Base-by-base conservation (phyloP, 1,284 basidiomycete genomes). In the Cerrena zonata region DNA sequence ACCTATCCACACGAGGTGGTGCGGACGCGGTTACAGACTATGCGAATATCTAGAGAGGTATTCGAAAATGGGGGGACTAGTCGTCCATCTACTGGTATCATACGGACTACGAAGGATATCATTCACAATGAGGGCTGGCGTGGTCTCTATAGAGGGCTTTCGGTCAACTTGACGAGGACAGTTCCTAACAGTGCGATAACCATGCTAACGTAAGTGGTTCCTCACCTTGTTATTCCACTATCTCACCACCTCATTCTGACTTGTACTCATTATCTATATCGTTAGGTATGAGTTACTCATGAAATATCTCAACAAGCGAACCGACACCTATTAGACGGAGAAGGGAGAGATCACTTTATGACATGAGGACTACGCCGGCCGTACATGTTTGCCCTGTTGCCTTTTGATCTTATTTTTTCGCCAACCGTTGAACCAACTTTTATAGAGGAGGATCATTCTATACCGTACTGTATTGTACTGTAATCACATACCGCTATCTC, bases 1-100 rank as follows among this genome's bases (percentile, higher is more conserved):
- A 97, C 94, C 25, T 97, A 97, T 68, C 94, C 94, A 0, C 94
- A 97, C 67, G 94, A 97, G 69, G 94, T 97, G 39, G 78, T 97
- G 18, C 87, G 94, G 10, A 97, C 94, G 23, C 82, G 93, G 4
- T 71, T 96, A 34, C 94, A 97, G 69, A 92, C 93, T 3, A 84
- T 87, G 60, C 79, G 82, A 50, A 77, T 79, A 51, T 80, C 81
- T 39, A 68, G 86, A 39, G 71, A 75, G 38, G 73, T 77, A 51
- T 75, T 52, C 11, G 46, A 53, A 26, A 51, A 60, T 21, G 56
- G 55, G 36, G 51, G 37, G 7, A 37, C 50, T 5, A 44, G 65
- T 34, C 73, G 76, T 53, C 67, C 70, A 5, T 73, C 75, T 52
- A 72, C 77, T 51, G 87, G 90, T 18, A 71, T 94, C 52, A 66